Evolutionary conservation across 768 basidiomycete genomes (phyloP), one percentile per base, ranked within the genome.

Genomic region (Lanmaoa pseudosensibilis): DNA sequence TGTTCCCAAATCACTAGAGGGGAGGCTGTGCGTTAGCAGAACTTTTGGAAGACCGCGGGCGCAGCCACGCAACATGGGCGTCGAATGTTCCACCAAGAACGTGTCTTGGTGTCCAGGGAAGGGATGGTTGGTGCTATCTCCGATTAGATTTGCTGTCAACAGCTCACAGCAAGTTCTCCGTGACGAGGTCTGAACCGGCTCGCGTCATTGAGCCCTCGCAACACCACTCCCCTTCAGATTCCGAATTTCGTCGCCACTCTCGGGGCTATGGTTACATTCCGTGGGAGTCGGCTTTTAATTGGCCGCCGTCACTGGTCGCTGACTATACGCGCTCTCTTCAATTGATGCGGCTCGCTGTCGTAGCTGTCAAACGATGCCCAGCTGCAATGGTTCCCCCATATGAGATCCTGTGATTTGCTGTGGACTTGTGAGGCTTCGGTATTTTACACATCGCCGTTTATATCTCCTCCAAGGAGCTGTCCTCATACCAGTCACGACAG

Each of bases 1-100:
- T 47, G 46, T n/a, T 12, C 5, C 16, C 7, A 5, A 36, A 34
- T 9, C 4, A 15, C 27, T 18, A 23, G 25, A 18, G 0, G n/a
- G 38, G 37, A 38, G 39, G 50, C 46, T 52, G 57, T 59, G 48
- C 37, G 25, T 45, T 32, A 4, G 27, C 38, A 37, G 16, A 48
- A 48, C 34, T 18, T 5, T 23, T 7, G 25, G 12, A 50, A 27
- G 36, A 41, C 49, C 27, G 49, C 37, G 15, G 38, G 27, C n/a
- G 45, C 45, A 46, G 30, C 45, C 30, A 16, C 27, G 25, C 25
- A 18, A n/a, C 30, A 30, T 5, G 25, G 3, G 25, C 30, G 30
- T 30, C 9, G 30, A 30, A 30, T 5, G 5, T 30, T 30, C 30
- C 30, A 30, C 44, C 18, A 46, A 46, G 30, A 32, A 32, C 27